phyloP scores from a whole-genome alignment of 805 yeast species.

The Metschnikowia reukaufii region DNA sequence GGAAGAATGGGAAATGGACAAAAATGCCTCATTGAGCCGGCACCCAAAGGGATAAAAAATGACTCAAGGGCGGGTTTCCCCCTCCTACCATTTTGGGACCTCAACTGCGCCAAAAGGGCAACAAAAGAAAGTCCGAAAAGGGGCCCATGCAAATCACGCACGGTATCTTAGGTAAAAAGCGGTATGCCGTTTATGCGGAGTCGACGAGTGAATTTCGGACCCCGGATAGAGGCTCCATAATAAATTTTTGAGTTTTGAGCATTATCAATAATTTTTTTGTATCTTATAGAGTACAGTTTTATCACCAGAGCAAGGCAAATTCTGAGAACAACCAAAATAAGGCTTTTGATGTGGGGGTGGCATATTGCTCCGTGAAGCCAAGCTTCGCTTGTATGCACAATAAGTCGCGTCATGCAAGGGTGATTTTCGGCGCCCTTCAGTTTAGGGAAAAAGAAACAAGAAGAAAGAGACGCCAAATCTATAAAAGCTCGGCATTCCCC shows the following conservation, averaged over 20 bases:
- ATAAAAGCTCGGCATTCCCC: background rate
- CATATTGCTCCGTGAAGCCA: background rate
- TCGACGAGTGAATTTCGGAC: too few relatives aligned
- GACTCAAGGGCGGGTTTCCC: background rate
- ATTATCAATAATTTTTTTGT: too few relatives aligned
- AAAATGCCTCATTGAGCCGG: background rate
- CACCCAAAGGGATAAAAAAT: background rate
- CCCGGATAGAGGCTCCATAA: too few relatives aligned
- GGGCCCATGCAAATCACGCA: background rate
- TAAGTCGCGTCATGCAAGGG: background rate
- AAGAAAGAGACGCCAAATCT: background rate
- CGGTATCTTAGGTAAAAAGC: background rate
- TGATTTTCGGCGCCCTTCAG: background rate
- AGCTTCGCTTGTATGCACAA: background rate
- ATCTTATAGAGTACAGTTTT: too few relatives aligned
- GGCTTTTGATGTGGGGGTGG: background rate
- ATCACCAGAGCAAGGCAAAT: background rate
- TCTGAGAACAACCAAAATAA: background rate
- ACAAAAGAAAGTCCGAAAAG: background rate
- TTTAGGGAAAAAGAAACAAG: background rate
- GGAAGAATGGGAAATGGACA: background rate
- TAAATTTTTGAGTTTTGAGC: too few relatives aligned
- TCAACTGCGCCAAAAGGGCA: background rate
- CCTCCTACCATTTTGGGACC: background rate
- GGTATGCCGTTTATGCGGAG: too few relatives aligned